Base-by-base conservation (phyloP, 306 rosid species). In the Cucumis melo region DNA sequence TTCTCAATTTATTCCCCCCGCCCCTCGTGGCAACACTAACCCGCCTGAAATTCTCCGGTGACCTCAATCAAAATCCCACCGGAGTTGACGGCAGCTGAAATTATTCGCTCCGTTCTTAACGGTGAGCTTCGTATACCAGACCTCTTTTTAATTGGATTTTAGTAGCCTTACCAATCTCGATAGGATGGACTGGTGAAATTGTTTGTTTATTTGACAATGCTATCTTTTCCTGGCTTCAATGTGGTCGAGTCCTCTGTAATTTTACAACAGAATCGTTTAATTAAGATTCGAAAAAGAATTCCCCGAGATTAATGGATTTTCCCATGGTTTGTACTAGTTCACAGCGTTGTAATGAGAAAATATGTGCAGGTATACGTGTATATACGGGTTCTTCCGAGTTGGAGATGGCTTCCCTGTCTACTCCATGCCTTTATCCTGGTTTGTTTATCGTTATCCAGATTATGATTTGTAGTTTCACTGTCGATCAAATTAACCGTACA, bases 381-480 rank as follows among this genome's bases (percentile, higher is more conserved):
- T 54, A 53, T 55, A 32, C 46, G 60, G 32, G 72, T 32, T 77
- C 29, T 78, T 75, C 74, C 21, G 83, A 21, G 53, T 73, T 57
- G n/a, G 60, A 75, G 66, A 87, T 84, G 88, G 82, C 88, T 24
- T 76, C 88, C 24, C 60, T 85, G 51, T 83, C 87, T 24, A 77
- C 85, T 46, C 78, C 84, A 50, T 79, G 83, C 84, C 82, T 81
- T 19, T 79, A 77, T 78, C 87, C 78, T 83, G 84, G 85, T 85
- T n/a, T 13, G 74, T 50, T 27, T 51, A 14, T 46, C 24, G 24
- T 3, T 57, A 51, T 34, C 2, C 56, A 61, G 21, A 39, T 29
- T 7, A 41, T 10, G 58, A 12, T 46, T 67, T 79, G 21, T 46
- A 20, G 44, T 77, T 36, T 54, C 23, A 32, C 24, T 39, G 14